Evolutionary conservation across 805 yeast genomes (phyloP), one percentile per base, ranked within the genome.

Genomic region (Zygosaccharomyces siamensis): DNA sequence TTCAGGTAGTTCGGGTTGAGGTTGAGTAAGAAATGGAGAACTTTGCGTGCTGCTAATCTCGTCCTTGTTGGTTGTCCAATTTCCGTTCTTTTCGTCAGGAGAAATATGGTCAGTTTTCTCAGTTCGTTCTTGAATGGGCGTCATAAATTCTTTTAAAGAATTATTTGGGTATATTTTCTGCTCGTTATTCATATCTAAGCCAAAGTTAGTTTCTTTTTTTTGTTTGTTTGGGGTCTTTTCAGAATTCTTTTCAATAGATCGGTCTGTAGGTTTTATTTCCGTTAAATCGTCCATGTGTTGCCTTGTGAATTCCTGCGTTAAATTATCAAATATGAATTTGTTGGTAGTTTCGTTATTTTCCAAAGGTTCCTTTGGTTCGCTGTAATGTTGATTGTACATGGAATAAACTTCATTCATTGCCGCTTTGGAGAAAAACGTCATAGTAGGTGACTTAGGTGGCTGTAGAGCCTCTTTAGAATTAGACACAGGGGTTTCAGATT

Each of bases 331-430:
- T 11, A 59, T 39, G 46, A 60, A 65, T 43, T 49, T 60, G 40
- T 55, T 55, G 8, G 60, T 59, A 14, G 63, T 61, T 32, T 58
- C 63, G 30, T 58, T 62, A 18, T 59, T 56, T n/a, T 56, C 62
- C 3, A 51, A 39, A 11, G 48, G 7, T 47, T 58, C 27, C 45
- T 54, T 33, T 10, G 57, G 54, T 18, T 55, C 60, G 5, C 59
- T 47, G 35, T 58, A 50, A 36, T 59, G 50, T 44, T 76, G 79
- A 59, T 84, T 86, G 62, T 88, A 86, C 89, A 89, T 86, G 12
- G 79, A 76, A 52, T 77, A 71, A 0, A 89, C 83, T 56, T 88
- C 96, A 47, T 80, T 78, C 48, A 81, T 77, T 2, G 96, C 92
- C 58, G 81, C 80, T 44, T 81, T 80, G 0, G 96, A 84, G 61